Evolutionary conservation across 2,329 filamentous ascomycete species (phyloP), one percentile per base, ranked within the genome.

Genomic region (Penicillium sp.): DNA sequence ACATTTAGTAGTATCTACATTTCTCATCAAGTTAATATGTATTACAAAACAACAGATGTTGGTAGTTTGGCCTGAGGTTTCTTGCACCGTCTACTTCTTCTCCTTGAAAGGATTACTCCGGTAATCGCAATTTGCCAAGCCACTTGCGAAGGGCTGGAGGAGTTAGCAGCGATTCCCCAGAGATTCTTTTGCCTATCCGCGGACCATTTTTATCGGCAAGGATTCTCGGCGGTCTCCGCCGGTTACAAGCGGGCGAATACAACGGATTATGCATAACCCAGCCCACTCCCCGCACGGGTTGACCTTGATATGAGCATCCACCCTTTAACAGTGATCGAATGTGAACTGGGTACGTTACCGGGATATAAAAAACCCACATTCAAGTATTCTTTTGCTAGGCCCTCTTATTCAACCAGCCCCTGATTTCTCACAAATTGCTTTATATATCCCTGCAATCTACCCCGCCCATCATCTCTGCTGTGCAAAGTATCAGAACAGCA

Each of bases 141-240:
- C 40, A 42, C 15, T 19, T 32, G 15, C 28, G 13, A 26, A n/a
- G 15, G 17, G 6, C 17, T n/a, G 40, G 8, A 40, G n/a, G 9
- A 26, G 15, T 32, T 47, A 44, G 46, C n/a, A 42, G 34, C 17
- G 10, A 45, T 39, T 49, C 34, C 34, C 34, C 41, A 49, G 26
- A 31, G 6, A 42, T 13, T 32, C 26, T 13, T 48, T 40, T 43
- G n/a, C 12, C 7, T 50, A 47, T 43, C 48, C 48, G 48, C 31
- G 43, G 43, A 17, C 7, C 21, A 46, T 41, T 8, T 37, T 19
- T 7, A 24, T 37, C 42, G 47, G 41, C n/a, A 40, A 40, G 41
- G 13, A 9, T 28, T 49, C 28, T 40, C 47, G 47, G 47, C 21
- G 33, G 34, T 12, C 47, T 45, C 47, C 47, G 34, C 39, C 19